Percentiles rank a stretch among this genome's conserved stretches.
phyloP scores from a whole-genome alignment of 2,329 filamentous ascomycete species.

The Neofusicoccum cordaticola region DNA sequence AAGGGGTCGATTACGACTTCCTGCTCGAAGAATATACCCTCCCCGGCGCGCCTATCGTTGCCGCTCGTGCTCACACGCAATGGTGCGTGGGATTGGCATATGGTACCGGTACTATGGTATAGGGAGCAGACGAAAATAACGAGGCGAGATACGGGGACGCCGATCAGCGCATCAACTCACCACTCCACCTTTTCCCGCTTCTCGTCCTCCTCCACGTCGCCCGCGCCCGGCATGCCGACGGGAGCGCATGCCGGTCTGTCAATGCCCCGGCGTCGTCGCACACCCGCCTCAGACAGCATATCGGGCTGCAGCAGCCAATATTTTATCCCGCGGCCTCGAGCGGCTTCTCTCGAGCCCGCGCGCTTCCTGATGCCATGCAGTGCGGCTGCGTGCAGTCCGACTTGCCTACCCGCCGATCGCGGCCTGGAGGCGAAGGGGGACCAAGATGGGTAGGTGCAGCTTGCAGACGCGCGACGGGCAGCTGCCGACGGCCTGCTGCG shows the following conservation, averaged over 20 bases:
- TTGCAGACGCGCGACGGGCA: not conserved
- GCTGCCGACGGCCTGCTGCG: not conserved
- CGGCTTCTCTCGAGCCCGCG: not conserved
- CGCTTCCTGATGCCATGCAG: not conserved
- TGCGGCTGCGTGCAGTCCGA: not conserved
- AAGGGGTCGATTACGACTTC: not conserved
- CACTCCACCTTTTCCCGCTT: not conserved
- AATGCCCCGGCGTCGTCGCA: no score
- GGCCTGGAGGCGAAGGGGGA: not conserved
- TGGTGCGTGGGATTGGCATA: not conserved
- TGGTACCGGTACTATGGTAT: not conserved
- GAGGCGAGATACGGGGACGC: not conserved
- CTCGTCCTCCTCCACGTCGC: not conserved
- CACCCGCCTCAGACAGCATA: no score
- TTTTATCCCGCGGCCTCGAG: not conserved
- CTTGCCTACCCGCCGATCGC: not conserved
- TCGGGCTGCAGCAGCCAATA: no score
- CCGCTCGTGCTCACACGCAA: not conserved
- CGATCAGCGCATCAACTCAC: not conserved
- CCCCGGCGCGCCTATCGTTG: not conserved
- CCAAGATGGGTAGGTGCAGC: not conserved
- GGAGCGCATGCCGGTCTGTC: not conserved
- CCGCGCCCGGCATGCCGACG: not conserved
- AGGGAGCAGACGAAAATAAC: constrained; percentile 1
- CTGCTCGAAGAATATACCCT: not conserved